Conservation (phyloP, 345 rosid genomes). For the Gossypium mustelinum region DNA sequence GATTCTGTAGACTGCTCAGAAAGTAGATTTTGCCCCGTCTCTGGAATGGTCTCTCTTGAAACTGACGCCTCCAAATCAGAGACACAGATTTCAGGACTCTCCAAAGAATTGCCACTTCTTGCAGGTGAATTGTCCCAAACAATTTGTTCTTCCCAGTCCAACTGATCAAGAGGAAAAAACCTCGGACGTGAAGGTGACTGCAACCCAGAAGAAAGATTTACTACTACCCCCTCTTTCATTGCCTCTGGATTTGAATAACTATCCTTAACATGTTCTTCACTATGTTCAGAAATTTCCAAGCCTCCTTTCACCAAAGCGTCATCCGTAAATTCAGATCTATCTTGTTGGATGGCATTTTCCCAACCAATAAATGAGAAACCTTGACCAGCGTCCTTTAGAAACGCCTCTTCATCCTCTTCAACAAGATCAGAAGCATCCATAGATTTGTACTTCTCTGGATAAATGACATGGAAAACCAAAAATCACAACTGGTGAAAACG, state of each 20-base stretch:
- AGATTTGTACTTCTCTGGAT: constrained; percentile 56
- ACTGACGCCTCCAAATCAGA: constrained; percentile 31
- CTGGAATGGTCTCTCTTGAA: constrained; percentile 34
- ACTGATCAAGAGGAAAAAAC: constrained; percentile 77
- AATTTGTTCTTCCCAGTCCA: constrained; percentile 85
- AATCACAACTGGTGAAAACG: not conserved
- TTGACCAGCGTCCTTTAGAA: constrained; percentile 52
- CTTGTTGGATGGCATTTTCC: constrained; percentile 36
- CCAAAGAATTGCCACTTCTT: constrained; percentile 35
- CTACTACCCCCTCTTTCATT: constrained; percentile 43
- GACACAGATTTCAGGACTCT: constrained; percentile 38
- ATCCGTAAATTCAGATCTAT: constrained; percentile 32
- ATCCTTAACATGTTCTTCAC: constrained; percentile 36
- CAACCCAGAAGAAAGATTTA: constrained; percentile 43
- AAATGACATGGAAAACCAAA: constrained; percentile 20
- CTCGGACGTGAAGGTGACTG: constrained; percentile 41
- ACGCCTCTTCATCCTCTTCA: constrained; percentile 88
- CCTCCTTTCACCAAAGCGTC: constrained; percentile 30
- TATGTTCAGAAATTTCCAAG: constrained; percentile 28
- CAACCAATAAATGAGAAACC: constrained; percentile 32
- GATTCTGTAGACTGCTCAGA: constrained; percentile 23
- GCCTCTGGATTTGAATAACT: constrained; percentile 59
- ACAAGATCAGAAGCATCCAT: constrained; percentile 58
- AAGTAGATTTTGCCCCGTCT: constrained; percentile 28
- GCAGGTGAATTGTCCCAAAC: constrained; percentile 73